A percentile compares a stretch with the other conserved stretches of the same genome.
phyloP scores from a whole-genome alignment of 441 rosid genomes.

The Biscutella auriculata region DNA sequence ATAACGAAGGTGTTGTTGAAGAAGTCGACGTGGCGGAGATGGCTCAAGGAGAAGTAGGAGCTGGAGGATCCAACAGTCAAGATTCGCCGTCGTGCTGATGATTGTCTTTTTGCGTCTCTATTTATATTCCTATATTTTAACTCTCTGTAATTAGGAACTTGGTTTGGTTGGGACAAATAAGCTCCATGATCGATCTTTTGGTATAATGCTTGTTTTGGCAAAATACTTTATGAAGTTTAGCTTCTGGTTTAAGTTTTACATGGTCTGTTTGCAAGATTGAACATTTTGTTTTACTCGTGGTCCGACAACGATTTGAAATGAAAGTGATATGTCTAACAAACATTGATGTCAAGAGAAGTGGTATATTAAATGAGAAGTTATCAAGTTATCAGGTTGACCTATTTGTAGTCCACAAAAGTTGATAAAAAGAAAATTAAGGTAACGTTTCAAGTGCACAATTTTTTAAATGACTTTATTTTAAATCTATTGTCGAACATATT shows the following conservation, averaged over 20 bases:
- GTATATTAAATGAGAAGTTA: too few relatives aligned
- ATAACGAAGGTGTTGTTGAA: slow-evolving; percentile 28
- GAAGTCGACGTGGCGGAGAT: slow-evolving; percentile 16
- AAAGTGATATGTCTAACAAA: too few relatives aligned
- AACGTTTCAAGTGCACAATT: too few relatives aligned
- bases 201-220: neutral
- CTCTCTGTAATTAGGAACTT: slow-evolving; percentile 15
- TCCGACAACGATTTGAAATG: too few relatives aligned
- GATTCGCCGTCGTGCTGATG: neutral
- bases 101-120: neutral
- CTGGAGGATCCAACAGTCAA: slow-evolving; percentile 8
- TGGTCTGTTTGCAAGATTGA: neutral
- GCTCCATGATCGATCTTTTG: slow-evolving; percentile 8
- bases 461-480: too few relatives aligned
- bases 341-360: too few relatives aligned
- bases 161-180: slow-evolving; percentile 4
- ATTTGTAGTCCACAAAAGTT: too few relatives aligned
- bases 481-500: too few relatives aligned
- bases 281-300: too few relatives aligned
- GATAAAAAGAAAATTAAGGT: too few relatives aligned
- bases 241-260: neutral
- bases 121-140: neutral
- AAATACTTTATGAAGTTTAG: neutral
- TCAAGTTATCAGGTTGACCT: too few relatives aligned
- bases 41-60: slow-evolving; percentile 11